These are phyloP conservation scores for Citrus trifoliata DNA, from an alignment of 345 rosid genomes.

Conservation along the genomic window DNA sequence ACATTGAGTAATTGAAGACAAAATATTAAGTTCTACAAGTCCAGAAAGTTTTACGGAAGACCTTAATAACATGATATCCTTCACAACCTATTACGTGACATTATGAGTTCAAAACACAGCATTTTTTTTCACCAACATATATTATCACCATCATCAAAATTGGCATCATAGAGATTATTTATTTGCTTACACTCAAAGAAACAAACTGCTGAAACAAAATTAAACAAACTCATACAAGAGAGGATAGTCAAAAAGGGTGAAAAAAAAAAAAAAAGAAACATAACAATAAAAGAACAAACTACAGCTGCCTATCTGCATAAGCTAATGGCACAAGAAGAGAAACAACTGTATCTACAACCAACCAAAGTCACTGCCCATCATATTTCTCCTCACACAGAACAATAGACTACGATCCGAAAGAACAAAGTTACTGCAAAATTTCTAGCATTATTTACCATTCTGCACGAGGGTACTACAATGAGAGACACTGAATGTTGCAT, in stretches of 20 bases:
- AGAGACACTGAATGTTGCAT: slow-evolving; percentile 1
- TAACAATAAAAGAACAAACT: slow-evolving; percentile 21
- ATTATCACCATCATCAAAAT: slow-evolving; percentile 18
- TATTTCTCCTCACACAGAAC: slow-evolving; percentile 9
- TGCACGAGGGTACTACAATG: not conserved
- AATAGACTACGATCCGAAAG: slow-evolving; percentile 1
- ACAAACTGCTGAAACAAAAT: slow-evolving; percentile 15
- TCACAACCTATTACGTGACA: not conserved
- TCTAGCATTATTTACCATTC: not conserved
- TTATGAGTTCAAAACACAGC: not conserved
- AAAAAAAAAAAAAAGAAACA: not conserved
- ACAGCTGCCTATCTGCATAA: slow-evolving; percentile 38
- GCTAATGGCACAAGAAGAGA: slow-evolving; percentile 32
- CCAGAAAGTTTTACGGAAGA: not conserved
- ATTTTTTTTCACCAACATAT: too few species aligned
- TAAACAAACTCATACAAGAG: slow-evolving; percentile 24
- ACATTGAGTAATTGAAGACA: not conserved
- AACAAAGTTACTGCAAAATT: slow-evolving; percentile 1
- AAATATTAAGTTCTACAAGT: not conserved
- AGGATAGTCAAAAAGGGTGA: not conserved
- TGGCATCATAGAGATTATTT: slow-evolving; percentile 22
- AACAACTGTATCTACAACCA: slow-evolving; percentile 52
- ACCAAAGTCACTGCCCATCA: slow-evolving; percentile 14
- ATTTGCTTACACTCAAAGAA: slow-evolving; percentile 19
- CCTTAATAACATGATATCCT: not conserved